A percentile compares a stretch with the other conserved stretches of the same genome.
These are phyloP conservation scores for Vigna trinervia DNA, from an alignment of 306 rosid species.

Conservation along the genomic window DNA sequence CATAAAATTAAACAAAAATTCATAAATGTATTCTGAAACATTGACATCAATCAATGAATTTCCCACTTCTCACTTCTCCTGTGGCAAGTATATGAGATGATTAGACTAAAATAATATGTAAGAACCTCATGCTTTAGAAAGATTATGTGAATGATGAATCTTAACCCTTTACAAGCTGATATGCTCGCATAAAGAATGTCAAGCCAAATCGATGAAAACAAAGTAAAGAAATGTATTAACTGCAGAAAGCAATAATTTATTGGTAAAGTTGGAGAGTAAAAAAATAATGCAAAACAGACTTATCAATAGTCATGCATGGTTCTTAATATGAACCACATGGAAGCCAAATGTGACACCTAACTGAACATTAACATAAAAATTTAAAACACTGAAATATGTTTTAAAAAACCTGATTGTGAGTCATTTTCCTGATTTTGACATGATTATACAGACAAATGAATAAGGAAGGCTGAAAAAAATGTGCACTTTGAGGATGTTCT, in stretches of 20 bases:
- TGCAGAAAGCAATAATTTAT: not conserved
- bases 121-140: constrained; percentile 6
- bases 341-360: constrained; percentile 9
- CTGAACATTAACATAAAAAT: not conserved
- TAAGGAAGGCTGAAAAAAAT: no score
- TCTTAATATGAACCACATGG: not conserved
- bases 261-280: constrained; percentile 7
- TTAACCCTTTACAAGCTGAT: not conserved
- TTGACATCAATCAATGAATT: constrained; percentile 7
- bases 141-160: not conserved
- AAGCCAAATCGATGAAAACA: not conserved
- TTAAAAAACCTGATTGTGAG: not conserved
- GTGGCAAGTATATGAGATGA: not conserved
- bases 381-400: not conserved
- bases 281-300: not conserved
- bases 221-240: not conserved
- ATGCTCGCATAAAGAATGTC: not conserved
- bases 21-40: not conserved
- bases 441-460: not conserved
- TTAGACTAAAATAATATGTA: not conserved
- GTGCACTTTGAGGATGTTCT: not conserved
- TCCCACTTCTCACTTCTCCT: not conserved
- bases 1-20: constrained; percentile 27
- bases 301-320: not conserved
- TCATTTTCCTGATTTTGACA: not conserved